Evolutionary conservation across 2,329 filamentous ascomycete genomes (phyloP), one percentile per base, ranked within the genome.

Genomic region (Colletotrichum lentis): DNA sequence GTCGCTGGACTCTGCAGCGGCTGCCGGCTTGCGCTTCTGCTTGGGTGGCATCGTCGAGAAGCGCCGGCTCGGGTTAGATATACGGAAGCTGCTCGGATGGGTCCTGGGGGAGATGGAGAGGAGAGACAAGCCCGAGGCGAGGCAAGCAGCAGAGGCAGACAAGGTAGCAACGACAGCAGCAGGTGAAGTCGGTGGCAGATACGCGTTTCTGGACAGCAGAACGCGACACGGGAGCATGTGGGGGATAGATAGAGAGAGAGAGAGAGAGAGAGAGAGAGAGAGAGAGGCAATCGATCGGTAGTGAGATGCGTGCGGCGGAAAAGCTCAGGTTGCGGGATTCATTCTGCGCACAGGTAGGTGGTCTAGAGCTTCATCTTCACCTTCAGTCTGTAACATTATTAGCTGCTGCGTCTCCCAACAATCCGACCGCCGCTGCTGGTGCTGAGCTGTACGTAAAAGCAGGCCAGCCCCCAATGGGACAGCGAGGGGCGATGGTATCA

Each of bases 41-140:
- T 73, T 75, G 5, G 69, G 57, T n/a, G 75, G 70, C 77, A 79
- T 78, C 18, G 57, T 71, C 1, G n/a, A 47, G 41, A 63, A 58
- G 6, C 24, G 22, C 11, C n/a, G 56, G n/a, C n/a, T n/a, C 12
- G 20, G 16, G n/a, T 7, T 24, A 3, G 16, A 18, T 14, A 7
- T 47, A 5, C 5, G 31, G 10, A 20, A 20, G 0, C 50, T 20
- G 49, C 37, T 39, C 3, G 10, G 20, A 20, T 10, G 41, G 37
- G 31, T 1, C 3, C 47, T 18, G 18, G 2, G 35, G 27, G 10
- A n/a, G 16, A 3, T 10, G 20, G 37, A 22, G 24, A 39, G 16
- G 2, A n/a, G n/a, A n/a, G 44, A 43, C 46, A 18, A 37, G 2
- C 16, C 12, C 8, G 52, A 52, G 7, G n/a, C 12, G 3, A 35